Evolutionary conservation across 2,329 filamentous ascomycete species (phyloP), one percentile per base, ranked within the genome.

Genomic region (Penicillium concentricum): DNA sequence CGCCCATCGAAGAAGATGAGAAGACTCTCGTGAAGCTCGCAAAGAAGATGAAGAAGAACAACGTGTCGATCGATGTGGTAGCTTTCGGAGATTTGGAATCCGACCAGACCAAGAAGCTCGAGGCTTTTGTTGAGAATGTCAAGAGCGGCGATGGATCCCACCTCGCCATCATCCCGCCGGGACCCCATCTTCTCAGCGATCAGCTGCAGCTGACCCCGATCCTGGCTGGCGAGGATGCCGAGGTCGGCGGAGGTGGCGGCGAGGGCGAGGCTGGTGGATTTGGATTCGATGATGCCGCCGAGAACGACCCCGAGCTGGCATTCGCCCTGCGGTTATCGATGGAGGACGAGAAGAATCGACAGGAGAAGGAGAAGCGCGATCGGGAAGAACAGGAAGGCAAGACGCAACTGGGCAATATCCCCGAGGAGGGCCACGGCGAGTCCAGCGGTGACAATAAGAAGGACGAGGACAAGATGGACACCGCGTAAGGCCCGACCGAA

Each of bases 21-120:
- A 94, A 94, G 79, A 86, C 89, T 52, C 85, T 99, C 49, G 84
- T 92, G 61, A 90, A 91, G 72, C 84, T 99, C 30, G 92, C 94
- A 43, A 96, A 94, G 81, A 95, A 94, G 80, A 95, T 97, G 92
- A 97, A 97, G 86, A 99, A 99, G 84, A 89, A 88, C 76, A 93
- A 90, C 71, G 90, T 96, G 59, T 90, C 88, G 60, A 90, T 99
- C 71, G 94, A 99, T 76, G 93, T 99, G 70, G 85, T 99, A 60
- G 86, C 93, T 45, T 99, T 99, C 69, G 94, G 94, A 65, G 93
- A 99, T 68, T 84, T 96, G 51, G 91, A 94, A 64, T 90, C 92
- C 67, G 91, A 96, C 64, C 91, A 88, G 61, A 90, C 89, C 54
- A 86, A 90, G 74, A 97, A 97, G 80, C 86, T 99, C 52, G 87